Conservation (phyloP, 31 red algal species). For the Bonnemaisonia californica region DNA sequence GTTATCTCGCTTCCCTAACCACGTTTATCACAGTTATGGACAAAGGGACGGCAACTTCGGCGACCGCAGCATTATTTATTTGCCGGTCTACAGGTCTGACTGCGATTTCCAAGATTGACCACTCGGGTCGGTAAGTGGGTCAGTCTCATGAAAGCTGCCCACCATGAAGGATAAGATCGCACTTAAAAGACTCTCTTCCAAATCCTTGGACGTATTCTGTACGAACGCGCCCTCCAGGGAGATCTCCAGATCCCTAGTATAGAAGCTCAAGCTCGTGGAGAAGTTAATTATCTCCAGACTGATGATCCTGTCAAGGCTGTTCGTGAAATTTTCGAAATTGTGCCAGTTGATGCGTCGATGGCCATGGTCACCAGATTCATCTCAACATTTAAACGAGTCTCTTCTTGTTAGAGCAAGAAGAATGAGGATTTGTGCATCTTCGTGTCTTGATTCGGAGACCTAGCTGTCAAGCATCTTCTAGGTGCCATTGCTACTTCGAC, state of each 20-base stretch:
- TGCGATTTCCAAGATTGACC: slow-evolving; percentile 14
- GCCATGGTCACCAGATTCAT: slow-evolving; percentile 19
- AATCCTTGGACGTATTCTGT: slow-evolving; percentile 9
- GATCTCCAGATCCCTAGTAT: neutral
- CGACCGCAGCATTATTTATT: too few relatives aligned
- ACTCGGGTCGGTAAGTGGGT: slow-evolving; percentile 15
- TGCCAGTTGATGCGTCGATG: slow-evolving; percentile 17
- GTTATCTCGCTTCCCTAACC: too few relatives aligned
- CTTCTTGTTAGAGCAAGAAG: neutral
- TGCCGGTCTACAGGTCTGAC: neutral
- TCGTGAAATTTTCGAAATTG: neutral
- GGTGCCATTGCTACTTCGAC: neutral
- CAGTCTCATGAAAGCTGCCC: neutral
- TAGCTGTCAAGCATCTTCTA: slow-evolving; percentile 7
- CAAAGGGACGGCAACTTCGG: too few relatives aligned
- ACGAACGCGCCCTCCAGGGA: neutral
- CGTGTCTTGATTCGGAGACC: slow-evolving; percentile 6
- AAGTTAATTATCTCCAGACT: slow-evolving; percentile 8
- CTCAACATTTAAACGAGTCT: slow-evolving; percentile 10
- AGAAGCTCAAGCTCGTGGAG: neutral
- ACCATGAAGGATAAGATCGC: slow-evolving; percentile 14
- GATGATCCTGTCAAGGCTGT: slow-evolving; percentile 29
- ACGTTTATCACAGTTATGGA: too few relatives aligned
- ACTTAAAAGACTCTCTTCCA: neutral
- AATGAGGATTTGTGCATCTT: slow-evolving; percentile 23